Evolutionary conservation across 2,329 filamentous ascomycete genomes (phyloP).

Genomic region (Colletotrichum ledebouriae): DNA sequence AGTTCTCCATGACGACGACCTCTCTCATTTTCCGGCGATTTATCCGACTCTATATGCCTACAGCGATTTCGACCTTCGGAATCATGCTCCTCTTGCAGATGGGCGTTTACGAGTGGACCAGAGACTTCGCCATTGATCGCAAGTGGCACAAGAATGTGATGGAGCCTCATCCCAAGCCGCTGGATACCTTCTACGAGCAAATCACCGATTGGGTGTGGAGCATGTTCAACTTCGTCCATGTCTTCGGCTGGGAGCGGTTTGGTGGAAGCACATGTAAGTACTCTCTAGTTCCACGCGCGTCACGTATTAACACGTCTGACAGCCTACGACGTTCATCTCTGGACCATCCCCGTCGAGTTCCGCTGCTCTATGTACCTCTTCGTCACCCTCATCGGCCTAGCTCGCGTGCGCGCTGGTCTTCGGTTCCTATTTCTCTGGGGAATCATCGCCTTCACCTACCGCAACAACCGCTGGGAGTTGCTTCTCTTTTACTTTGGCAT

Average conservation of each 20-base stretch:
- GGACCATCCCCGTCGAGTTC: slow-evolving; percentile 74
- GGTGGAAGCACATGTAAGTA: slow-evolving; percentile 60
- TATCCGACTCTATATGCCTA: slow-evolving; percentile 66
- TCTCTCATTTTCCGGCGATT: slow-evolving; percentile 66
- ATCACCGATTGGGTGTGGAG: slow-evolving; percentile 60
- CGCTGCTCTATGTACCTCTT: slow-evolving; percentile 71
- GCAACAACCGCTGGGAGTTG: slow-evolving; percentile 67
- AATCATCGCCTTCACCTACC: slow-evolving; percentile 60
- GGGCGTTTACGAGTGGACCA: slow-evolving; percentile 63
- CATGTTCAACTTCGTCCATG: slow-evolving; percentile 64
- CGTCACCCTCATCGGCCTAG: slow-evolving; percentile 63
- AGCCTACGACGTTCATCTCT: slow-evolving; percentile 70
- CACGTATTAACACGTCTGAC: slow-evolving; percentile 42
- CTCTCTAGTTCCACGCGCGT: too few species aligned
- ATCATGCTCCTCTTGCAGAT: slow-evolving; percentile 59
- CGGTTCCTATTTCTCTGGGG: slow-evolving; percentile 58
- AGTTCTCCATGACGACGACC: slow-evolving; percentile 60
- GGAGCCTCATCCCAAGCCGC: slow-evolving; percentile 60
- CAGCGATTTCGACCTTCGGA: slow-evolving; percentile 63
- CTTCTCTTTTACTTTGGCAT: slow-evolving; percentile 63
- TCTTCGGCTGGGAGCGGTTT: slow-evolving; percentile 64
- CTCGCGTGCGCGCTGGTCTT: slow-evolving; percentile 58
- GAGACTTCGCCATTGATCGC: slow-evolving; percentile 59
- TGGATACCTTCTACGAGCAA: slow-evolving; percentile 56
- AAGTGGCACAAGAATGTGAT: slow-evolving; percentile 62